phyloP scores from a whole-genome alignment of 257 asterid genomes.

The Asclepias syriaca region DNA sequence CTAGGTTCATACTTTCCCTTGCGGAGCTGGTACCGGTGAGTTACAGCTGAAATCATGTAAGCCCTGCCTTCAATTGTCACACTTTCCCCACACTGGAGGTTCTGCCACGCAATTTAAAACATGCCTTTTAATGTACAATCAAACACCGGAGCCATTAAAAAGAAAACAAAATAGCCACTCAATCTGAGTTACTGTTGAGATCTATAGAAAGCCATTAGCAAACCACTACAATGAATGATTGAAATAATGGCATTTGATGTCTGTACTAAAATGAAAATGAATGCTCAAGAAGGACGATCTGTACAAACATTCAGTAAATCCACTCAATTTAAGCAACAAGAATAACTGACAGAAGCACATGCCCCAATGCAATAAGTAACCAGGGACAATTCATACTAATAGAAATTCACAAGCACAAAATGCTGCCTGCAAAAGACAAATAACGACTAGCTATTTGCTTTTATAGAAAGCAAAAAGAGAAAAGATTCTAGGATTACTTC shows the following conservation, averaged over 20 bases:
- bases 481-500: background rate
- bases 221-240: background rate
- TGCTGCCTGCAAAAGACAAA: no score
- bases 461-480: background rate
- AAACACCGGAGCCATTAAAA: background rate
- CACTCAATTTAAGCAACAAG: background rate
- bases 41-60: slow-evolving; percentile 80
- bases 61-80: slow-evolving; percentile 81
- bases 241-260: background rate
- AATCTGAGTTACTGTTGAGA: background rate
- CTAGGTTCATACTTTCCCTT: slow-evolving; percentile 91
- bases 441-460: background rate
- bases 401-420: background rate
- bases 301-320: background rate
- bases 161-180: background rate
- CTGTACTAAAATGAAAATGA: background rate
- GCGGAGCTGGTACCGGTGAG: slow-evolving; percentile 88
- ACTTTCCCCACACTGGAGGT: slow-evolving; percentile 84
- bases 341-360: background rate
- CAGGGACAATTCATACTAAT: background rate
- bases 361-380: background rate
- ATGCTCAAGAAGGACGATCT: background rate
- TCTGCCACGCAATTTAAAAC: slow-evolving; percentile 34
- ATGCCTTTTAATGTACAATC: background rate
- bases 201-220: background rate